Base-by-base conservation (phyloP, 2,329 filamentous ascomycete species). In the Trichoderma simmonsii region DNA sequence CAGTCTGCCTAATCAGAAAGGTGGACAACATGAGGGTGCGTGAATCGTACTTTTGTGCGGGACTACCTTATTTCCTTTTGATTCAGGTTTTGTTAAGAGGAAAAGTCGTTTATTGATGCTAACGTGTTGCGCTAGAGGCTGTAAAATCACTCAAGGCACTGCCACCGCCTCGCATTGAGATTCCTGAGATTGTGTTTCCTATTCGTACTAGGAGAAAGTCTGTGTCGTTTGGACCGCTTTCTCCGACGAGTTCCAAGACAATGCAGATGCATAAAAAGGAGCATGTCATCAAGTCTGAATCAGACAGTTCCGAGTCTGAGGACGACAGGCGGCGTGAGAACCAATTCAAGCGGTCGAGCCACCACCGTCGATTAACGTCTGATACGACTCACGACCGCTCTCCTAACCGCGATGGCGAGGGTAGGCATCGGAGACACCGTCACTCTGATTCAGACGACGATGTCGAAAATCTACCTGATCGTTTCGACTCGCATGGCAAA, bases 141-240 rank as follows among this genome's bases (percentile, higher is more conserved):
- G 11, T 83, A 78, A 78, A 59, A 32, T 28, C 54, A 18, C 68
- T 39, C 15, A 70, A 70, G 32, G 43, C 56, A 11, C 60, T 64
- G 26, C 72, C 72, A 6, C 32, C 68, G 32, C 72, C 72, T n/a
- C 61, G 60, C 61, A 72, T 63, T 32, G 60, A 59, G 28, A 59
- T 48, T n/a, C 66, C 71, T 1, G 65, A 66, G 5, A 34, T 34
- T 21, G 71, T 61, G 30, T 54, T 70, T 36, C 71, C 71, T 9
- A 14, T 51, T 21, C 28, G 63, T 39, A 36, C 34, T 14, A 61
- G 65, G 12, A 72, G 80, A 26, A 86, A 86, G 73, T 83, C 83
- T 1, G 85, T 87, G 1, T 75, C 79, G 2, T 88, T 87, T 70
- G 81, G 83, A 3, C 86, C 86, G 0, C 76, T 88, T 54, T 87